Base-by-base conservation (phyloP, 2,329 filamentous ascomycete genomes). In the Rutstroemia sp. region DNA sequence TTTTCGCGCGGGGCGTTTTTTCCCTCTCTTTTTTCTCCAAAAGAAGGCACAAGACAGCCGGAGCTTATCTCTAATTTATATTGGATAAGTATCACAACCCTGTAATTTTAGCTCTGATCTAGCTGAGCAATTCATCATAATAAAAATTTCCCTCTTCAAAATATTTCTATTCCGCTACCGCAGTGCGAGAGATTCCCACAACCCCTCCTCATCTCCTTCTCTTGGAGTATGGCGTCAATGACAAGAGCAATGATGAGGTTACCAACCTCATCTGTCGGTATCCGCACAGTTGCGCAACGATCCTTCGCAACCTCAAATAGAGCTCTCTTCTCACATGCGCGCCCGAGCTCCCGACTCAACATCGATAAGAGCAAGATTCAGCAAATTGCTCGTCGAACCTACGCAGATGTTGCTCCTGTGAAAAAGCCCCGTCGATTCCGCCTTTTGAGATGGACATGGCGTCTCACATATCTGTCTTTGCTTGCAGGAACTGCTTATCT, bases 401-500 rank as follows among this genome's bases (percentile, higher is more conserved):
- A 79, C 62, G 65, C 68, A 39, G 68, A 70, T 56, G 59, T 57
- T 49, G 63, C 75, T 59, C 73, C 77, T 53, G 76, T 44, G 1
- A 72, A 72, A 65, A 80, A 77, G 71, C 72, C 75, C 45, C 74
- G 77, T 67, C 82, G 84, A 69, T 86, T 94, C 73, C 76, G 77
- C 56, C 79, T 83, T 62, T 78, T 97, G 70, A 82, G 82, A 71
- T 95, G 88, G 85, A 74, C 85, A 58, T 97, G 90, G 88, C 84
- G 94, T 66, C 70, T 90, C 67, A 88, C 87, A 56, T 91, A 92
- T 71, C 74, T 96, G 62, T 87, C 88, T 55, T 72, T 83, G 59
- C 72, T 94, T 61, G 88, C 80, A 61, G 79, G 85, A 58, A 70
- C 88, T 44, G 89, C 77, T 62, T 91, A 86, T 70, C 76, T 92